Base-by-base conservation (phyloP, 306 rosid genomes). In the Vigna reflexopilosa region DNA sequence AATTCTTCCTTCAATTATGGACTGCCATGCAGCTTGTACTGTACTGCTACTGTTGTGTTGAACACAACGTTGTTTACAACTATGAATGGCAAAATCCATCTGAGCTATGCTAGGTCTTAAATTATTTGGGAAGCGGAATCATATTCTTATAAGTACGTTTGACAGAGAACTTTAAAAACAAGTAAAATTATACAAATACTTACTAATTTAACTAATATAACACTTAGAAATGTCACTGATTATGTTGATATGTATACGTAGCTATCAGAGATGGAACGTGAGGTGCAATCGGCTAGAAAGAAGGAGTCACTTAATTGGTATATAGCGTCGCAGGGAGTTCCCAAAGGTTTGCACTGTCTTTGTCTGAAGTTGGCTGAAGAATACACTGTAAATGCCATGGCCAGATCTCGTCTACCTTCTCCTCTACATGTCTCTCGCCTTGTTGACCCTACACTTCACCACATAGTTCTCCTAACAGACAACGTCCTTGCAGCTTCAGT, bases 401-500 rank as follows among this genome's bases (percentile, higher is more conserved):
- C 97, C 36, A 82, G 96, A 65, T 81, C 96, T 67, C 91, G 89
- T 59, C 74, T 93, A 72, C 97, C 97, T 44, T 79, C 95, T 40
- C 96, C 97, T 38, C 89, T 90, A 85, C 62, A 77, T 64, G 84
- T 86, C 66, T 87, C 96, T 65, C 96, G 86, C 84, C 92, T 93
- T 63, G 85, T 84, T 12, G 91, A 90, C 73, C 89, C 96, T 30
- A 64, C 85, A 10, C 85, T 89, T 64, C 90, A 67, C 66, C 97
- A 93, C 66, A 73, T 93, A 1, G 92, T 87, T 72, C 93, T 93
- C 72, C 85, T 93, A 3, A 89, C 96, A 8, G 97, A 93, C 78
- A 93, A 93, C 24, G 83, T 93, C 61, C 90, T 93, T 16, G 97
- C 97, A 36, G 97, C 97, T 48, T 90, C 96, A 66, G 93, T 88